These are phyloP conservation scores for Auricularia auricula-judae DNA, from an alignment of 768 basidiomycete genomes.

Conservation along the genomic window DNA sequence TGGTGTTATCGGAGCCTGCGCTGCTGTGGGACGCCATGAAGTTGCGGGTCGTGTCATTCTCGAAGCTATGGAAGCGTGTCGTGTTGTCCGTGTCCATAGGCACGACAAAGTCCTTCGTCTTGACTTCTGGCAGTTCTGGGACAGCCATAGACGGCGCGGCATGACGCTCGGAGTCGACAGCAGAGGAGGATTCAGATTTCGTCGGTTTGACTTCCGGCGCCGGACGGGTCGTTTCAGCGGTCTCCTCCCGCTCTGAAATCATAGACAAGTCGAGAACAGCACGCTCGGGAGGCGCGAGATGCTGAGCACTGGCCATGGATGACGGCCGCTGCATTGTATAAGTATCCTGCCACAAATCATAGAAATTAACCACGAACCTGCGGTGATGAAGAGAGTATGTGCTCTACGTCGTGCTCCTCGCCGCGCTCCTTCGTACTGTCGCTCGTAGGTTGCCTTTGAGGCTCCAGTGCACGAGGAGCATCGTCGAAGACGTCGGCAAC, in stretches of 20 bases:
- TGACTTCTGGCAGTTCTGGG: background rate
- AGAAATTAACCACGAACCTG: too few relatives aligned
- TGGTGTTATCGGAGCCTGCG: background rate
- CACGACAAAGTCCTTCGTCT: background rate
- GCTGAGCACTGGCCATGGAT: background rate
- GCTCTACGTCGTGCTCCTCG: background rate
- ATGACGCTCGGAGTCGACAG: background rate
- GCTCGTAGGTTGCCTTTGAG: background rate
- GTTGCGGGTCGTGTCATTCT: background rate
- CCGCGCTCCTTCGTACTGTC: background rate
- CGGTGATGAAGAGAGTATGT: background rate
- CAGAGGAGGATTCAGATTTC: background rate
- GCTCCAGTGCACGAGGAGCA: background rate
- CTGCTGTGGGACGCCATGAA: background rate
- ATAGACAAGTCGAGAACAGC: conserved; percentile 43
- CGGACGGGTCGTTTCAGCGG: conserved; percentile 23
- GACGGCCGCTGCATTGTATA: too few relatives aligned
- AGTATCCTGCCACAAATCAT: too few relatives aligned
- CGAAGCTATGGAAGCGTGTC: background rate
- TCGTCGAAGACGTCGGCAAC: background rate
- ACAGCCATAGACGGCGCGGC: background rate
- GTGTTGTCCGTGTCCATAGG: background rate
- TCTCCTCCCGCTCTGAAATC: conserved; percentile 64
- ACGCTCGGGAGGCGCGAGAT: conserved; percentile 12
- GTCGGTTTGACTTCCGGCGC: background rate